A percentile compares a stretch with the other conserved stretches of the same genome.
These are phyloP conservation scores for Acanthamoeba divionensis DNA, from an alignment of 208 protist genomes.

Conservation along the genomic window DNA sequence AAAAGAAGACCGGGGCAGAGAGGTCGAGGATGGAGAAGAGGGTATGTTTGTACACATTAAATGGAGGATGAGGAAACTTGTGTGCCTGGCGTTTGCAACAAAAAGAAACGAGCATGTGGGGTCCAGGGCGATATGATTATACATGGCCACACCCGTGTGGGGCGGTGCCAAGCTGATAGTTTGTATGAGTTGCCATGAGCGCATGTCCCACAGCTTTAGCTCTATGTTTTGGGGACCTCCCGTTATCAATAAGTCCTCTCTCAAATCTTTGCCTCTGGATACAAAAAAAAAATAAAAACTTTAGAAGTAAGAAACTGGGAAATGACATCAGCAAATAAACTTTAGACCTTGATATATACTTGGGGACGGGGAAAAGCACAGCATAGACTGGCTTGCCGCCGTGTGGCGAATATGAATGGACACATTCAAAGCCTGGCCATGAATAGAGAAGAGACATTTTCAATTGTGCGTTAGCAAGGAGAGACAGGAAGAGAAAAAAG, in stretches of 20 bases:
- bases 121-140: conserved; percentile 23
- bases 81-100: conserved; percentile 3
- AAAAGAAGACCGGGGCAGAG: not conserved
- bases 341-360: too few relatives aligned
- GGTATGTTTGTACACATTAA: not conserved
- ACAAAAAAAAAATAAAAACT: not conserved
- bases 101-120: conserved; percentile 2
- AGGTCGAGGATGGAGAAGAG: not conserved
- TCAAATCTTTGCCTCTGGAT: too few relatives aligned
- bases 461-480: not conserved
- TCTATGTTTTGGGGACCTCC: conserved; percentile 11
- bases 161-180: not conserved
- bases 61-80: conserved; percentile 28
- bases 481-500: not conserved
- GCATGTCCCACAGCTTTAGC: not conserved
- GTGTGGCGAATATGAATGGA: not conserved
- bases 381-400: not conserved
- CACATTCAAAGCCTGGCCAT: too few relatives aligned
- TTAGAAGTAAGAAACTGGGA: not conserved
- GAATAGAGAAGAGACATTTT: too few relatives aligned
- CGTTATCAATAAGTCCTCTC: not conserved
- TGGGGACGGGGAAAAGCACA: too few relatives aligned
- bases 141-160: not conserved
- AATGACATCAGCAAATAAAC: too few relatives aligned
- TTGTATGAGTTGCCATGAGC: too few relatives aligned